Base-by-base conservation (phyloP, 2,329 filamentous ascomycete genomes). In the Xylariaceae sp. region DNA sequence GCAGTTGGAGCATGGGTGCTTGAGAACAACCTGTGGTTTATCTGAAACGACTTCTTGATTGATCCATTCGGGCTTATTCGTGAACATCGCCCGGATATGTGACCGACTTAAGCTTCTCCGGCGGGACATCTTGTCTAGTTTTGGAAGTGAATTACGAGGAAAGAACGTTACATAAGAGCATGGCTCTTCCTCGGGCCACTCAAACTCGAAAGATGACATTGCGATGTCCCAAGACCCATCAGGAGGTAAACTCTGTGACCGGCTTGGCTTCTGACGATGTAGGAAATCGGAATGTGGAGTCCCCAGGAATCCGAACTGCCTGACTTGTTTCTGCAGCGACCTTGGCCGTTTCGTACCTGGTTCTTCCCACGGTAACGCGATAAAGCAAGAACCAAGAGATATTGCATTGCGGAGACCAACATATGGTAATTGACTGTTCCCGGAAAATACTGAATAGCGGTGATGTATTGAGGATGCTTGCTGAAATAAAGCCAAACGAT, bases 361-460 rank as follows among this genome's bases (percentile, higher is more conserved):
- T 7, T n/a, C 8, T n/a, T 9, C 6, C 36, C 21, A 48, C 6
- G 35, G 36, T 4, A 45, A 7, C 7, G 39, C 44, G n/a, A 58
- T 9, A 41, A 66, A 60, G 26, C 30, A 56, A 11, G 61, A 50
- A 16, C 57, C 54, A 11, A 63, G 47, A 16, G 39, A 56, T n/a
- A 65, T 43, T 8, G 50, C 33, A 11, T 54, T 44, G 78, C 68
- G 74, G 74, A 82, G 47, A 75, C 71, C 4, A 76, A 78, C 0
- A 75, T 80, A 61, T 75, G 61, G 50, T 2, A 59, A 23, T n/a
- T 48, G 53, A 20, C 56, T 56, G 20, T 49, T 45, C n/a, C 62
- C 61, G 1, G 66, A 68, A 47, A 56, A 67, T 6, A 68, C 24
- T 2, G 36, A 54, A 46, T 50, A 30, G 10, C 29, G 36, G 29